A percentile compares a stretch with the other conserved stretches of the same genome.
phyloP scores from a whole-genome alignment of 2,329 filamentous ascomycete species.

The Lasiodiplodia gonubiensis region DNA sequence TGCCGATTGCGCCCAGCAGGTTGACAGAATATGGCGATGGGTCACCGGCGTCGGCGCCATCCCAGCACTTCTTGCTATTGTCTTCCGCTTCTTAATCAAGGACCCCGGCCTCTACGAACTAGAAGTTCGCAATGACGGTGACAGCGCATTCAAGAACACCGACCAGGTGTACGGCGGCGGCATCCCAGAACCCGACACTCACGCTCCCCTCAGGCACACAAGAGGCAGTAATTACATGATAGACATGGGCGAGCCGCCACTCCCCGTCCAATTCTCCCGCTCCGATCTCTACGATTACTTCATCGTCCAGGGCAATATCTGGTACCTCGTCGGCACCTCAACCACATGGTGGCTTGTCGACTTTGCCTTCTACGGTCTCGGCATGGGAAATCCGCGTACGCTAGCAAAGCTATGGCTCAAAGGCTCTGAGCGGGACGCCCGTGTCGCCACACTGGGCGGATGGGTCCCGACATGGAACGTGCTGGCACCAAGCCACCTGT shows the following conservation, averaged over 20 bases:
- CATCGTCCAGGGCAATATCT: constrained; percentile 44
- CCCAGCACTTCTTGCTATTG: constrained; percentile 45
- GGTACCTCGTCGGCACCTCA: constrained; percentile 45
- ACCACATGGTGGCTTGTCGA: constrained; percentile 45
- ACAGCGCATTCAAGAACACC: constrained; percentile 41
- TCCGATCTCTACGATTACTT: constrained; percentile 43
- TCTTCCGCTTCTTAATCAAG: constrained; percentile 49
- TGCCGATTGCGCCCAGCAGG: constrained; percentile 40
- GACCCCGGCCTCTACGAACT: constrained; percentile 49
- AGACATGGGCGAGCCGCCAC: constrained; percentile 31
- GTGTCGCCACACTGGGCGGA: background rate
- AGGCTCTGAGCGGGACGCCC: constrained; percentile 11
- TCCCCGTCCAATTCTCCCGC: constrained; percentile 39
- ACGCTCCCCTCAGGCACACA: constrained; percentile 39
- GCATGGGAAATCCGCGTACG: constrained; percentile 44
- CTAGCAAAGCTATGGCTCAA: constrained; percentile 43
- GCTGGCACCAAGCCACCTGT: background rate
- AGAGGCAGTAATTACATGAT: constrained; percentile 35
- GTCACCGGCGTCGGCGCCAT: constrained; percentile 49
- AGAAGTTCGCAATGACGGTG: constrained; percentile 45
- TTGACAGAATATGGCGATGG: constrained; percentile 36
- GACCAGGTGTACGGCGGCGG: constrained; percentile 36
- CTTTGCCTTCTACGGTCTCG: constrained; percentile 45
- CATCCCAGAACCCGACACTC: constrained; percentile 32
- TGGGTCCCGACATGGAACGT: constrained; percentile 13